Evolutionary conservation across 768 basidiomycete genomes (phyloP), one percentile per base, ranked within the genome.

Genomic region (Suillus sp.): DNA sequence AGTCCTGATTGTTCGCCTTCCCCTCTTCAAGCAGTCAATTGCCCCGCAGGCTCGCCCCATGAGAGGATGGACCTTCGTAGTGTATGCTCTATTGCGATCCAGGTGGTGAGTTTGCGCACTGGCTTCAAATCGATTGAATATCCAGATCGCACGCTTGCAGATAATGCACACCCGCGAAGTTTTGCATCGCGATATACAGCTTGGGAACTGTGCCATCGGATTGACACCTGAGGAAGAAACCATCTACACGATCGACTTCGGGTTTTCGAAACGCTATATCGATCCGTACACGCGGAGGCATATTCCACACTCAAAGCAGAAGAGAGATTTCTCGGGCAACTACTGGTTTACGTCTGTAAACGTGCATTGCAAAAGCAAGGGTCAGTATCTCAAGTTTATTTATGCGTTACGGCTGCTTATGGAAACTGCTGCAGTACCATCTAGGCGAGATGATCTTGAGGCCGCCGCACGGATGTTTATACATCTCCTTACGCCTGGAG

Each of bases 231-330:
- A 90, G 65, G 79, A 88, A 16, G 80, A 80, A 59, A 80, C 76
- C 42, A 79, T 93, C 65, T 92, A 91, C 69, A 89, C 92, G 90
- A 93, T 93, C 68, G 91, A 93, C 72, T 92, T 93, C 71, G 91
- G 91, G 16, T 93, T 93, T 72, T 90, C 90, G 20, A 92, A 92
- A 69, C 82, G 82, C 37, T 93, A 90, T 66, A 85, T 92, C 65
- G 89, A 93, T 74, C 81, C 83, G 25, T 65, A 72, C 53, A 90
- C 88, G 3, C 80, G 75, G 48, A 81, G 83, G n/a, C 91, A 93
- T 68, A 90, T 93, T 62, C 84, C 86, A 20, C 87, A 92, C 62
- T 87, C 86, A 68, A 85, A 81, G 59, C 76, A 75, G 35, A 87
- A 86, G 70, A 84, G 89, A 47, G 87, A 91, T 68, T 92, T 93